Base-by-base conservation (phyloP, 208 protist genomes). In the Acanthamoeba triangularis region DNA sequence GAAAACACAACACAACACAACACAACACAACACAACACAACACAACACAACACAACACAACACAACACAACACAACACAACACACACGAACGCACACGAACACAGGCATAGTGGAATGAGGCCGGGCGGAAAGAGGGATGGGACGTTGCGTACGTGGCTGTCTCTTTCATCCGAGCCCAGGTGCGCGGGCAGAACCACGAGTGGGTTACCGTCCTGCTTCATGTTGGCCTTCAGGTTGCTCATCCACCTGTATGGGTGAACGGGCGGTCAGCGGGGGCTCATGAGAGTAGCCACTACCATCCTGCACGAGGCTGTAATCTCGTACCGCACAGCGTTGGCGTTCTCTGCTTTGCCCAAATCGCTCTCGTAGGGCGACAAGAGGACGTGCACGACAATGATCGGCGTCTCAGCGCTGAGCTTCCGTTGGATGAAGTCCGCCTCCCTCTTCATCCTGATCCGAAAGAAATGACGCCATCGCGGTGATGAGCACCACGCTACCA, bases 341-440 rank as follows among this genome's bases (percentile, higher is more conserved):
- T 78, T 44, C 69, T 65, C 59, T n/a, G 69, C 69, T 7, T 78
- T 78, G 59, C 23, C 69, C 20, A 44, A 20, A 5, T 35, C n/a
- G 30, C n/a, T 78, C 30, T 78, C 69, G 37, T 78, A 78, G 69
- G 69, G 69, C 10, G 69, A 78, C 28, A 78, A n/a, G 33, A 78
- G 69, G 13, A 78, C 69, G 69, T 78, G 69, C 33, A 41, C 69
- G 30, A 78, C 37, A 18, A 78, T 0, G 69, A 78, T 30, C 6
- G 8, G 5, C 30, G n/a, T 44, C 37, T 78, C 69, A 3, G 30
- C 20, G 11, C 69, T 47, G 33, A 78, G 37, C 69, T 44, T 78
- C 69, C n/a, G 13, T 8, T 78, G 69, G 6, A 78, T 78, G 69
- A 78, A 78, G 13, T 78, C 69, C 0, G 69, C 69, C 69, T 78